A percentile compares a stretch with the other conserved stretches of the same genome.
phyloP scores from a whole-genome alignment of 2,329 filamentous ascomycete genomes.

The Colletotrichum echinochloae region DNA sequence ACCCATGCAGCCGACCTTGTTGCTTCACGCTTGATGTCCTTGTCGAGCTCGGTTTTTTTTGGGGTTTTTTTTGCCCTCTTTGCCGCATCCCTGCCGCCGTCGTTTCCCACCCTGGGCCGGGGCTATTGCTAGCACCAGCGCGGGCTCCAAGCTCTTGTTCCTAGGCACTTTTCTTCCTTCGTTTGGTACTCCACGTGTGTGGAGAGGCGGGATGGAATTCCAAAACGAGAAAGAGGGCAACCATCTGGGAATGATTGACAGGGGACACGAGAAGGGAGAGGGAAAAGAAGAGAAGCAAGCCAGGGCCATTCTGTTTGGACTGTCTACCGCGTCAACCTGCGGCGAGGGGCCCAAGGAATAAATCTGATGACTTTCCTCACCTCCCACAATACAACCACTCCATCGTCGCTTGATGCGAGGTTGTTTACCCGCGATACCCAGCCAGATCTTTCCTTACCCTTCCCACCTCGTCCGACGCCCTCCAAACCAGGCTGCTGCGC shows the following conservation, averaged over 20 bases:
- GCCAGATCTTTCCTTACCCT: neutral
- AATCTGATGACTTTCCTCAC: constrained; percentile 24
- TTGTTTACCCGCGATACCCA: constrained; percentile 33
- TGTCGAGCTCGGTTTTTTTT: constrained; percentile 14
- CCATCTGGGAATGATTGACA: constrained; percentile 17
- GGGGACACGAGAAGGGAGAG: constrained; percentile 22
- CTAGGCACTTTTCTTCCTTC: constrained; percentile 26
- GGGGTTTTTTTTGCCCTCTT: constrained; percentile 18
- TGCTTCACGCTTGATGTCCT: constrained; percentile 37
- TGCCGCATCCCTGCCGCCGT: constrained; percentile 28
- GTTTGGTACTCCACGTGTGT: constrained; percentile 39
- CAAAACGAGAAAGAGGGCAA: constrained; percentile 36
- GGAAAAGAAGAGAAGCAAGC: constrained; percentile 18
- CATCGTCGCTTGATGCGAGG: constrained; percentile 21
- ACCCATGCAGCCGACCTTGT: constrained; percentile 37
- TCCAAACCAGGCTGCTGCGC: constrained; percentile 5
- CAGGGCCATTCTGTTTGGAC: constrained; percentile 26
- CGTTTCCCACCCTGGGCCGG: constrained; percentile 34
- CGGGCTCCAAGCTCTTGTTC: constrained; percentile 33
- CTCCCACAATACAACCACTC: neutral
- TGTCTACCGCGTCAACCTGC: constrained; percentile 31
- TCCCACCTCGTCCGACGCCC: constrained; percentile 7
- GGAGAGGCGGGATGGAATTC: constrained; percentile 34
- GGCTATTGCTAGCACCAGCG: constrained; percentile 32
- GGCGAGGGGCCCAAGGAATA: constrained; percentile 25